Evolutionary conservation across 129 eudicot genomes (phyloP), one percentile per base, ranked within the genome.

Genomic region (Deinandra increscens): DNA sequence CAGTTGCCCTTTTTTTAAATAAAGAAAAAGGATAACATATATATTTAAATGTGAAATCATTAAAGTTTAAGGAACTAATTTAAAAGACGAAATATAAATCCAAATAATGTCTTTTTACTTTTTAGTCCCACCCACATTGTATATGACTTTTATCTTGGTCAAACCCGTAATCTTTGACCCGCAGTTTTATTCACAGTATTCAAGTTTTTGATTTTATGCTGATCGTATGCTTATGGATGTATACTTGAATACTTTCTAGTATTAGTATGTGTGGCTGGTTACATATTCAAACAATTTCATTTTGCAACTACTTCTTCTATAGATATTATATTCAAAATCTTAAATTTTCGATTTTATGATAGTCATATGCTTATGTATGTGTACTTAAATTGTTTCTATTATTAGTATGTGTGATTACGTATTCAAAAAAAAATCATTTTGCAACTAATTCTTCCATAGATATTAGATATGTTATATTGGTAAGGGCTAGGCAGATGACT

Each of bases 101-200:
- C 72, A 76, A 68, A 46, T 59, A 48, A 68, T 36, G 62, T 15
- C 70, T 68, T 48, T 26, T 26, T 26, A 1, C 1, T 3, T 26
- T 75, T 68, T 59, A 60, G 64, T 60, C 75, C 8, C 64, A 38
- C 37, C 39, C n/a, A 66, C 48, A 75, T 62, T 1, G 45, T 44
- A 41, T 67, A 22, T 56, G 69, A 46, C 69, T 34, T 17, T 43
- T 18, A 20, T 34, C 20, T 58, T 36, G 34, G 50, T 67, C 69
- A 59, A 44, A 75, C 54, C 80, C 75, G 15, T 58, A 46, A 14
- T 34, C 7, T 60, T 68, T 68, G 75, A 76, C 75, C 69, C 14
- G 54, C 17, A 22, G 19, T 2, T 5, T 43, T 45, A 11, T 17
- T 33, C 68, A 42, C 56, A 38, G 26, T 73, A 10, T 39, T 20